These are phyloP conservation scores for Bretschneidera sinensis DNA, from an alignment of 345 rosid genomes.

Conservation along the genomic window DNA sequence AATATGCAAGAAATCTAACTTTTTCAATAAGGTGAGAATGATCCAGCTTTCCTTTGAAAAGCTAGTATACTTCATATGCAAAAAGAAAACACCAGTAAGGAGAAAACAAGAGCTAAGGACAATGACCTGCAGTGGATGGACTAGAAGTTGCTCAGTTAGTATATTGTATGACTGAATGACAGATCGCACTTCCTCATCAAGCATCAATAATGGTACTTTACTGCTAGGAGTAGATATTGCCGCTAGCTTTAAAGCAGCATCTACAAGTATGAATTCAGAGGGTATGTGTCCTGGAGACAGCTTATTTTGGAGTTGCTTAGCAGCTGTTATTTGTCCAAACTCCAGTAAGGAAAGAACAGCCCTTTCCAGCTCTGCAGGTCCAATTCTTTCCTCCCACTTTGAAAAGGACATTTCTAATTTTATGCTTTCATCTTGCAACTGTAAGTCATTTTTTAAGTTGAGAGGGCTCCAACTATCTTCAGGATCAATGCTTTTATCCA, in stretches of 20 bases:
- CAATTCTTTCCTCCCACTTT: conserved; percentile 93
- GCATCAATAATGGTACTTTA: conserved; percentile 37
- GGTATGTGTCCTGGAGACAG: conserved; percentile 70
- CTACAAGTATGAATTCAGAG: conserved; percentile 66
- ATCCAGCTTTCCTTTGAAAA: conserved; percentile 5
- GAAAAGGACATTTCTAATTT: conserved; percentile 70
- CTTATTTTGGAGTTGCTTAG: conserved; percentile 93
- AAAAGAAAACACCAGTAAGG: conserved; percentile 10
- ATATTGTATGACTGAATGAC: conserved; percentile 50
- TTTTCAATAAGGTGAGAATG: neutral
- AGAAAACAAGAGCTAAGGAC: conserved; percentile 16
- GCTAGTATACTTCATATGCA: neutral
- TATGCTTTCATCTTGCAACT: conserved; percentile 58
- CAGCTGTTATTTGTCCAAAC: conserved; percentile 92
- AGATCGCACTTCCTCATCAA: conserved; percentile 63
- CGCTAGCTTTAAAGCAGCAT: conserved; percentile 83
- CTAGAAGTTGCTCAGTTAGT: conserved; percentile 28
- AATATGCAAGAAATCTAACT: neutral
- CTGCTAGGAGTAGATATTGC: conserved; percentile 53
- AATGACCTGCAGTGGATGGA: conserved; percentile 72
- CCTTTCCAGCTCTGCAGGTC: conserved; percentile 80
- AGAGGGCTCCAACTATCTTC: conserved; percentile 50
- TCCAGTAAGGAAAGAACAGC: conserved; percentile 91
- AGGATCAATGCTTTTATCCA: conserved; percentile 48
- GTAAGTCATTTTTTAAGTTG: conserved; percentile 50